A percentile compares a stretch with the other conserved stretches of the same genome.
phyloP scores from a whole-genome alignment of 1,284 basidiomycete species.

The Puccinia hordei region DNA sequence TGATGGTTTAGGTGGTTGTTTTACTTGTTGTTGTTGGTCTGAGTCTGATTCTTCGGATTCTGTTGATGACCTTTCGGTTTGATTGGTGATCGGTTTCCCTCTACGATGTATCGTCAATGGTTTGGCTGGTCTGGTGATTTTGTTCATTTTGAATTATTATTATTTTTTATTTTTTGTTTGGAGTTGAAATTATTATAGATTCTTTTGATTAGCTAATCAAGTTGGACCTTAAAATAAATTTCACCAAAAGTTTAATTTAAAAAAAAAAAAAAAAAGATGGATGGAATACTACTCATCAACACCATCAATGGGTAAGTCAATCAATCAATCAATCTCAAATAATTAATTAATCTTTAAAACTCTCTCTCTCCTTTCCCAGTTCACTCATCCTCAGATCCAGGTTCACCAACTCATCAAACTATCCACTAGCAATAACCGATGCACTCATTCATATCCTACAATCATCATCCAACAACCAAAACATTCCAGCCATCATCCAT shows the following conservation, averaged over 20 bases:
- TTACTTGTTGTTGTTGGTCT: not conserved
- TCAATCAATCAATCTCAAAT: too few relatives aligned
- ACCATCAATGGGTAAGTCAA: not conserved
- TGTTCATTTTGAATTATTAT: not conserved
- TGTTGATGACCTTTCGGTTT: not conserved
- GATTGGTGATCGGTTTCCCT: conserved; percentile 30
- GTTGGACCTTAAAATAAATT: too few relatives aligned
- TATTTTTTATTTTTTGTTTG: not conserved
- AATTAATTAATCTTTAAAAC: too few relatives aligned
- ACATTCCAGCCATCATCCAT: not conserved
- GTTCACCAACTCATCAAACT: not conserved
- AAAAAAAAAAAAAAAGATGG: too few relatives aligned
- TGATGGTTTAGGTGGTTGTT: not conserved
- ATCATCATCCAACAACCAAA: not conserved
- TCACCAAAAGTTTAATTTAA: too few relatives aligned
- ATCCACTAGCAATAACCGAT: conserved; percentile 14
- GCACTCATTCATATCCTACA: not conserved
- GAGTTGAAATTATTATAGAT: too few relatives aligned
- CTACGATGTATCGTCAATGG: conserved; percentile 25
- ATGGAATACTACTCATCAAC: not conserved
- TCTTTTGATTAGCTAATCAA: too few relatives aligned
- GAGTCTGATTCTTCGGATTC: not conserved
- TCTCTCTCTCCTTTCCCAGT: too few relatives aligned
- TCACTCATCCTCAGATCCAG: not conserved
- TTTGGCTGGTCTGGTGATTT: not conserved